Evolutionary conservation across 257 asterid species (phyloP).

Genomic region (Jacaranda mimosifolia): DNA sequence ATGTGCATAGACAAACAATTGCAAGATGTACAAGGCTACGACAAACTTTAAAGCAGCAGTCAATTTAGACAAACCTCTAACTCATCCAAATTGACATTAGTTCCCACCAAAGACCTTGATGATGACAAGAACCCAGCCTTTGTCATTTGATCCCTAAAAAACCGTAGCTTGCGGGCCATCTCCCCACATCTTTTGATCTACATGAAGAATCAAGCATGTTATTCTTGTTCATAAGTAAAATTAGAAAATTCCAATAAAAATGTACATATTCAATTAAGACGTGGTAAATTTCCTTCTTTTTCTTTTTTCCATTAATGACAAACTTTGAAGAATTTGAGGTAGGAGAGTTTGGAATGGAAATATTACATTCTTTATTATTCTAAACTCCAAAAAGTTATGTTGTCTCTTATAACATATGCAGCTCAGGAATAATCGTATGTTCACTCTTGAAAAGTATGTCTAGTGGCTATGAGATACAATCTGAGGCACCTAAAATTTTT

Average conservation of each 20-base stretch:
- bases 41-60: not conserved
- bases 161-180: constrained; percentile 67
- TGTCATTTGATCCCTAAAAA: constrained; percentile 61
- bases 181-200: constrained; percentile 74
- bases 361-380: not conserved
- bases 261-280: not conserved
- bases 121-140: constrained; percentile 58
- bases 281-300: no score
- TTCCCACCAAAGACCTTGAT: constrained; percentile 41
- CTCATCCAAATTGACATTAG: constrained; percentile 53
- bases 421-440: not conserved
- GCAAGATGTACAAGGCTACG: not conserved
- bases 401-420: not conserved
- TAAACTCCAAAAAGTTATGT: not conserved
- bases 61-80: constrained; percentile 56
- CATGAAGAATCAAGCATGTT: not conserved
- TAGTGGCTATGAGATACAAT: not conserved
- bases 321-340: not conserved
- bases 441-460: not conserved
- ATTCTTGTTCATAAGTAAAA: not conserved
- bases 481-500: not conserved
- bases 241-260: not conserved
- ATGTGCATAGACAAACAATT: not conserved
- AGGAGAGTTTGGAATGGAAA: not conserved
- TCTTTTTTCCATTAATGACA: not conserved